These are phyloP conservation scores for Lachnellula arida DNA, from an alignment of 2,329 filamentous ascomycete genomes.

Conservation along the genomic window DNA sequence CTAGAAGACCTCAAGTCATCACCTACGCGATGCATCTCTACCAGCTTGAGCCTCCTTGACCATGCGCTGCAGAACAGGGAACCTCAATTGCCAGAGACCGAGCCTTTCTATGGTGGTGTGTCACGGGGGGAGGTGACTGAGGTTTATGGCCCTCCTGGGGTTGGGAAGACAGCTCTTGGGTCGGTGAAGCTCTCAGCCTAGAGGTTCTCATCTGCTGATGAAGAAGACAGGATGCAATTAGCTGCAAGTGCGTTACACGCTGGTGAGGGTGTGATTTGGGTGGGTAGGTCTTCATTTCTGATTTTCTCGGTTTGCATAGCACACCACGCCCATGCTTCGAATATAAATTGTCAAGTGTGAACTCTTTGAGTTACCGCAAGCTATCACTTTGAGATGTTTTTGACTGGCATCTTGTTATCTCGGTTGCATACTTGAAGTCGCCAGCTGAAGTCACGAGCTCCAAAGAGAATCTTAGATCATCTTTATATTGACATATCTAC, in stretches of 20 bases:
- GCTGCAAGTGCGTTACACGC: constrained; percentile 57
- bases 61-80: constrained; percentile 36
- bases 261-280: constrained; percentile 68
- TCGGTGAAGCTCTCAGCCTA: constrained; percentile 2
- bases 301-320: not conserved
- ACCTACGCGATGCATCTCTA: constrained; percentile 48
- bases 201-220: not conserved
- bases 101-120: constrained; percentile 50
- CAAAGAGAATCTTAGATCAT: not conserved
- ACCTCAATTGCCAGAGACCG: constrained; percentile 7
- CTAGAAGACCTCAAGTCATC: constrained; percentile 55
- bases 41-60: constrained; percentile 52
- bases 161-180: constrained; percentile 78
- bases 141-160: constrained; percentile 80
- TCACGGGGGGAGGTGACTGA: constrained; percentile 76
- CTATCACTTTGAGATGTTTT: not conserved
- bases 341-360: not conserved
- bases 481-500: constrained; percentile 3
- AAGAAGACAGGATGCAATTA: constrained; percentile 58
- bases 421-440: not conserved
- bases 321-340: not conserved
- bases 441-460: not conserved
- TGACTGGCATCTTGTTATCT: not conserved
- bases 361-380: not conserved
- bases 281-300: constrained; percentile 50